Base-by-base conservation (phyloP, 1,284 basidiomycete species). In the Pascua guehoae region DNA sequence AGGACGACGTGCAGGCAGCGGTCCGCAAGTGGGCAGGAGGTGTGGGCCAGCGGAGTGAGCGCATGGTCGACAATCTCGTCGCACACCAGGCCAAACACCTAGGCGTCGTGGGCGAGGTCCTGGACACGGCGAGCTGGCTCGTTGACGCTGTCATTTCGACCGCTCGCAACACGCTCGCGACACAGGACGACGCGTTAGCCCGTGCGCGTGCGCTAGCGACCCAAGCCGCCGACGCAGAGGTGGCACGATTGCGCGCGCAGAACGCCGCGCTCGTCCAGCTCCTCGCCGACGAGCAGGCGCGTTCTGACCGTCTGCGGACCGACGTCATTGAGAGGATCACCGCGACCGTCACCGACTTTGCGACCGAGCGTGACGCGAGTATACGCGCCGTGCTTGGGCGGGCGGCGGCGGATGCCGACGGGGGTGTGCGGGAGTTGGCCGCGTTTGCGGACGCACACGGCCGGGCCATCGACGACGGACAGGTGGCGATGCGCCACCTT, bases 321-420 rank as follows among this genome's bases (percentile, higher is more conserved):
- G 86, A 88, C 47, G 75, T 95, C 8, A 76, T 91, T 43, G 81
- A 86, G 47, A 85, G 85, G 41, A 81, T 95, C 55, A 86, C 88
- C 0, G 79, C 79, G 8, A 79, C 92, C 60, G 77, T 95, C 2
- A 83, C 82, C 17, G 85, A 84, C 16, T 92, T 88, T 71, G 82
- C 86, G 12, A 78, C 83, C 32, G 81, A 86, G 47, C 84, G 88
- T 39, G 87, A 92, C 66, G 79, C 81, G 16, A 83, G 84, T n/a
- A 78, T 93, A 46, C 80, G 81, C 17, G 81, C 84, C 12, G 83
- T 84, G 0, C 80, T 91, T 49, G 77, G 76, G 1, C 72, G 77
- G 36, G 78, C 89, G 40, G 81, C 83, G 56, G 75, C 79, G 18
- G 84, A 80, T 47, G 89, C 89, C 65, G 73, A 75, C 5, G 74